phyloP scores from a whole-genome alignment of 1,284 basidiomycete species.

The Apiotrichum porosum region DNA sequence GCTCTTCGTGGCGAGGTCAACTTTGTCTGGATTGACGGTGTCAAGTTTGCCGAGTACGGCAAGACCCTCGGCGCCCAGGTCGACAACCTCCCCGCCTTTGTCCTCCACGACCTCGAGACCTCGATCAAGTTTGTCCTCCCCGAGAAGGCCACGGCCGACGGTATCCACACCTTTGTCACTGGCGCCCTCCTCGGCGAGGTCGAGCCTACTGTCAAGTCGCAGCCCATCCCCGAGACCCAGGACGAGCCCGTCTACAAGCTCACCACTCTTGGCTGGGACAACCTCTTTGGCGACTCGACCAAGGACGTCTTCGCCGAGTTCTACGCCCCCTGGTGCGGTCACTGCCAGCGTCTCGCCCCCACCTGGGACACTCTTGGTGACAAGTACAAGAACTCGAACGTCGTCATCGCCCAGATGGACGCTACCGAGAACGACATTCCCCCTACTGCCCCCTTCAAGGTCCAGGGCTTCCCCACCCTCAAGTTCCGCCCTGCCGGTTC shows the following conservation, averaged over 20 bases:
- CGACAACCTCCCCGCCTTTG: constrained; percentile 87
- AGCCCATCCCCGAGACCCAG: constrained; percentile 78
- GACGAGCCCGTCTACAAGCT: constrained; percentile 77
- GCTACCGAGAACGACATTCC: constrained; percentile 96
- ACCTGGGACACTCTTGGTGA: constrained; percentile 89
- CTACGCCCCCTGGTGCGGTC: constrained; percentile 84
- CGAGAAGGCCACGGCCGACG: constrained; percentile 51
- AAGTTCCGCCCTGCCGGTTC: constrained; percentile 93
- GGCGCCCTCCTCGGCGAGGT: constrained; percentile 71
- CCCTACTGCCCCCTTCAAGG: constrained; percentile 73
- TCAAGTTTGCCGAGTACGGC: constrained; percentile 92
- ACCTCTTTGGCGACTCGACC: constrained; percentile 73
- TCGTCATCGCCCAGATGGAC: constrained; percentile 93
- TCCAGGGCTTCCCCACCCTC: constrained; percentile 82
- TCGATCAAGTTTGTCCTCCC: constrained; percentile 86
- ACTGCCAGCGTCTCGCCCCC: constrained; percentile 69
- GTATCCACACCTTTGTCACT: constrained; percentile 59
- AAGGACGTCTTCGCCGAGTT: constrained; percentile 98
- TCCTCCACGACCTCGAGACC: constrained; percentile 77
- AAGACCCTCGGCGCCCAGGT: constrained; percentile 81
- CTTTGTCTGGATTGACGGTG: constrained; percentile 97
- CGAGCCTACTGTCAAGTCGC: constrained; percentile 81
- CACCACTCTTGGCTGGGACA: constrained; percentile 85
- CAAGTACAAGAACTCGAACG: constrained; percentile 73
- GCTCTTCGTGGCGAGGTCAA: constrained; percentile 82